Conservation (phyloP, 306 rosid species). For the Coriaria nepalensis region DNA sequence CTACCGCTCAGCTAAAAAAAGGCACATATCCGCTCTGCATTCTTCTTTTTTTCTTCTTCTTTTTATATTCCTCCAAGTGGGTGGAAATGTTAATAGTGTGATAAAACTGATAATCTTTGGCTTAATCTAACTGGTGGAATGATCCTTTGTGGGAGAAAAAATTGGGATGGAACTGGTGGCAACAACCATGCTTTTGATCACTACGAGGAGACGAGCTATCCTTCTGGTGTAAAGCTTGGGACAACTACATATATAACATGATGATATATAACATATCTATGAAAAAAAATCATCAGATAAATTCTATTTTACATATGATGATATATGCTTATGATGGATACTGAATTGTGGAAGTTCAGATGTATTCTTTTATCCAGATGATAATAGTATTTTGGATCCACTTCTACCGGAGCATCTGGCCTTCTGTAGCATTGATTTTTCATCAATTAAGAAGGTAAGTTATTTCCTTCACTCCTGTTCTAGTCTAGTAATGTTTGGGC, state of each 20-base stretch:
- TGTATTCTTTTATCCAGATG: conserved; percentile 92
- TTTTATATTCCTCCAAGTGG: conserved; percentile 80
- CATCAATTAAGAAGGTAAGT: conserved; percentile 82
- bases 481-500: background rate
- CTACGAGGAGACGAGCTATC: conserved; percentile 63
- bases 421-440: conserved; percentile 88
- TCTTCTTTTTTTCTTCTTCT: no score
- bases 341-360: conserved; percentile 81
- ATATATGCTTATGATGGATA: background rate
- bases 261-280: conserved; percentile 34
- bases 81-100: conserved; percentile 87
- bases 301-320: background rate
- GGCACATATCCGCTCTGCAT: no score
- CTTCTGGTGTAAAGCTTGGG: conserved; percentile 93
- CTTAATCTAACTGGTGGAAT: conserved; percentile 78
- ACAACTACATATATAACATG: conserved; percentile 88
- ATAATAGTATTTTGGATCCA: conserved; percentile 82
- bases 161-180: conserved; percentile 95
- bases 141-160: conserved; percentile 86
- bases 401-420: conserved; percentile 79
- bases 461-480: conserved; percentile 7
- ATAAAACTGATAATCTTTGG: conserved; percentile 87
- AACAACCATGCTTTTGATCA: conserved; percentile 86
- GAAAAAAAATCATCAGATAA: background rate
- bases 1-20: no score